Percentiles rank a stretch among this genome's conserved stretches.
These are phyloP conservation scores for Gossypium ekmanianum DNA, from an alignment of 345 rosid genomes.

Conservation along the genomic window DNA sequence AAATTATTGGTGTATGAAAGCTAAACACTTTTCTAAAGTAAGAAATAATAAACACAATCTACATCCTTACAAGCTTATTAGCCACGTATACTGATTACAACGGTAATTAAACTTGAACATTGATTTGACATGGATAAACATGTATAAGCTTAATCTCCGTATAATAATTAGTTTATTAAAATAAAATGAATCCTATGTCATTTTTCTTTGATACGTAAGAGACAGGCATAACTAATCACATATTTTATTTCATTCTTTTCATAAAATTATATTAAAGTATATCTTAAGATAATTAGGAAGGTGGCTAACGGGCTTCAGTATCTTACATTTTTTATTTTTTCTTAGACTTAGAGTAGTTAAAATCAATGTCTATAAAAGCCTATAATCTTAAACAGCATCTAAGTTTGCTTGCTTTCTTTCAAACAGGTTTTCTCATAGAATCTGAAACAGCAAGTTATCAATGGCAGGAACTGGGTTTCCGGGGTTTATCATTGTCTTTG, in stretches of 20 bases:
- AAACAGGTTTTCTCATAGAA: background rate
- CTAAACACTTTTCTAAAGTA: no score
- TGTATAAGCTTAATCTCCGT: no score
- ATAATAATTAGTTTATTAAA: background rate
- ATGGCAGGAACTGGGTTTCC: constrained; percentile 22
- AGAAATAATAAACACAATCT: no score
- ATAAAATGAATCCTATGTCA: background rate
- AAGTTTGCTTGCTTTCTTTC: background rate
- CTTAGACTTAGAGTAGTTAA: background rate
- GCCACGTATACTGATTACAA: no score
- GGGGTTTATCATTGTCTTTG: constrained; percentile 8
- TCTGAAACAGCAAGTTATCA: background rate
- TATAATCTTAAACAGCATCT: background rate
- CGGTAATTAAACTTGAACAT: no score
- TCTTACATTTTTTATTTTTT: background rate
- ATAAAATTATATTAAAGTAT: background rate
- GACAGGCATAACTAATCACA: background rate
- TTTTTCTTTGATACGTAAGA: background rate
- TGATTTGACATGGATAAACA: no score
- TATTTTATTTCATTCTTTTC: background rate
- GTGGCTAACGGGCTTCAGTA: background rate
- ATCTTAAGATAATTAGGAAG: background rate
- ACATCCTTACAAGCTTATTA: no score
- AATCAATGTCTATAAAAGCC: constrained; percentile 18
- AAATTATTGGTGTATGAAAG: no score